A percentile compares a stretch with the other conserved stretches of the same genome.
phyloP scores from a whole-genome alignment of 805 yeast genomes.

The Cyberlindnera americana region DNA sequence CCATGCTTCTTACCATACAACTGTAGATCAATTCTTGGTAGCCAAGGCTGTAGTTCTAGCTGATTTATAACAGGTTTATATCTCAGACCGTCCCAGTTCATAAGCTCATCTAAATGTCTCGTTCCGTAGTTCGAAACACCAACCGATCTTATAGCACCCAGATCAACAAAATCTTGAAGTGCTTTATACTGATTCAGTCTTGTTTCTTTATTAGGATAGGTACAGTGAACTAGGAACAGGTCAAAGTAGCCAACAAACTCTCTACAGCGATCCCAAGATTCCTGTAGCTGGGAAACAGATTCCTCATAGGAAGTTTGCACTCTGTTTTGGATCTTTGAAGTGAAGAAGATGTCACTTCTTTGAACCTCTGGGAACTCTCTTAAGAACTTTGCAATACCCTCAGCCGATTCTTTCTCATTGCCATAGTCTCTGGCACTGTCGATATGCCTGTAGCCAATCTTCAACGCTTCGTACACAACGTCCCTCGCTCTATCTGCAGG shows the following conservation, averaged over 20 bases:
- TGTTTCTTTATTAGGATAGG: conserved; percentile 41
- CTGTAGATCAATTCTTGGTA: conserved; percentile 26
- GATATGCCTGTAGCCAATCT: conserved; percentile 26
- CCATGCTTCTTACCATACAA: conserved; percentile 20
- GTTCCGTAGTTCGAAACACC: conserved; percentile 78
- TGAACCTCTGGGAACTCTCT: conserved; percentile 19
- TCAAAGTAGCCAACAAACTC: conserved; percentile 60
- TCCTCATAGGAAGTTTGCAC: conserved; percentile 11
- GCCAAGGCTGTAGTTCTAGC: conserved; percentile 35
- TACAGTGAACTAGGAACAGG: conserved; percentile 64
- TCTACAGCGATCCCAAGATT: conserved; percentile 48
- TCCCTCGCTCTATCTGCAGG: conserved; percentile 20
- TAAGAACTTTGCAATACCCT: conserved; percentile 23
- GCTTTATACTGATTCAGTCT: conserved; percentile 68
- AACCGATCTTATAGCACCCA: conserved; percentile 57
- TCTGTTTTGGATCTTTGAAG: conserved; percentile 22
- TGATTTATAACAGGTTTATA: conserved; percentile 72
- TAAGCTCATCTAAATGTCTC: conserved; percentile 58
- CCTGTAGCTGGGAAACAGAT: conserved; percentile 40
- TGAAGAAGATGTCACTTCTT: conserved; percentile 24
- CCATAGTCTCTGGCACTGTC: conserved; percentile 22
- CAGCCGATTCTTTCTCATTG: conserved; percentile 22
- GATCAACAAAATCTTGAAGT: conserved; percentile 66
- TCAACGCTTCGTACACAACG: conserved; percentile 22
- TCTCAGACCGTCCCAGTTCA: conserved; percentile 51